These are phyloP conservation scores for Fusarium fracticaudum DNA, from an alignment of 2,329 filamentous ascomycete species.

Conservation along the genomic window DNA sequence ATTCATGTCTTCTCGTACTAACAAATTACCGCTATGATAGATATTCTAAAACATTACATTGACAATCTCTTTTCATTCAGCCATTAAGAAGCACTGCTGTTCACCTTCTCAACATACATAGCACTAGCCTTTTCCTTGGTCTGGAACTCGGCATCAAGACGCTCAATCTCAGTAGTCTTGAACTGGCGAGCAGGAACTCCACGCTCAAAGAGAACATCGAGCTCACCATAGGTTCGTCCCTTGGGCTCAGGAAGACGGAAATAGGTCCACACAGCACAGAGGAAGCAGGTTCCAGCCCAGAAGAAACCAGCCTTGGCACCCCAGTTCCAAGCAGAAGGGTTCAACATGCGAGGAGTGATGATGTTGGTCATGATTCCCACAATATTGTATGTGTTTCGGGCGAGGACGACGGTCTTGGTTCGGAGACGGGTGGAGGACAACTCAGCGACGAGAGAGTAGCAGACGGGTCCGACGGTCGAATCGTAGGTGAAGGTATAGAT, in stretches of 20 bases:
- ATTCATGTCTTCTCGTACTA: background rate
- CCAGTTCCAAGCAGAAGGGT: constrained; percentile 58
- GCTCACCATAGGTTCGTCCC: constrained; percentile 63
- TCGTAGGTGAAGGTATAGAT: constrained; percentile 57
- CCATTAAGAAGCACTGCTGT: background rate
- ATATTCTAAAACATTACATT: background rate
- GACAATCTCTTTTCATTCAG: background rate
- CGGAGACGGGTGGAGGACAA: constrained; percentile 57
- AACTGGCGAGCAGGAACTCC: constrained; percentile 55
- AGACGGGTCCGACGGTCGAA: constrained; percentile 63
- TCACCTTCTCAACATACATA: constrained; percentile 19
- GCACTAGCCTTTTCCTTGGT: constrained; percentile 35
- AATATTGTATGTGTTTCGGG: constrained; percentile 59
- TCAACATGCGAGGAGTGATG: constrained; percentile 58
- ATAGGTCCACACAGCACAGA: constrained; percentile 60
- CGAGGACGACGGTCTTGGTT: constrained; percentile 58
- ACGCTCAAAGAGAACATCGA: constrained; percentile 64
- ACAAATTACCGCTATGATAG: background rate
- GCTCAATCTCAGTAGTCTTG: constrained; percentile 44
- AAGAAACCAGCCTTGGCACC: constrained; percentile 59
- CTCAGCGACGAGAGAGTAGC: constrained; percentile 81
- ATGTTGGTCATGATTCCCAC: constrained; percentile 58
- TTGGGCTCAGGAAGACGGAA: constrained; percentile 65
- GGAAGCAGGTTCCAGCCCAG: constrained; percentile 56
- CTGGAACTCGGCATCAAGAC: constrained; percentile 34